Conservation (phyloP, 139 green algal species). For the Pseudopediastrum boryanum region DNA sequence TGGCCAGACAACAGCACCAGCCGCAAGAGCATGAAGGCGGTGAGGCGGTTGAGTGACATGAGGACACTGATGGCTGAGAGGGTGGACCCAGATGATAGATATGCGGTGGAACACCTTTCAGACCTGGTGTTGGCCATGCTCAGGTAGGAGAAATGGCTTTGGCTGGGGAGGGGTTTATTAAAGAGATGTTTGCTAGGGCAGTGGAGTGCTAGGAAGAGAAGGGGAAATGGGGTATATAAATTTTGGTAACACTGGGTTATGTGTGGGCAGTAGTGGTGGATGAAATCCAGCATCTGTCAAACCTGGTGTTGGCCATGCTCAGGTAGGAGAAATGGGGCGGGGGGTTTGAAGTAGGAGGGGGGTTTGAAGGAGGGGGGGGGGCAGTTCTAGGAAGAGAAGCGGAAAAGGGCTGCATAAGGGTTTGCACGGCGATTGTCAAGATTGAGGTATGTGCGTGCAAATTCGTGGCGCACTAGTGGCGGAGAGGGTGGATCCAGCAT, state of each 20-base stretch:
- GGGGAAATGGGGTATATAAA: background rate
- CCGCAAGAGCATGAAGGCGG: slow-evolving; percentile 79
- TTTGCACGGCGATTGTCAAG: no score
- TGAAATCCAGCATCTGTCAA: slow-evolving; percentile 17
- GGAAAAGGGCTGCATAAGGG: background rate
- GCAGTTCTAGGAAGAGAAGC: background rate
- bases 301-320: slow-evolving; percentile 16
- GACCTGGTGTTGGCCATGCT: slow-evolving; percentile 16
- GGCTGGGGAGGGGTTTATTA: background rate
- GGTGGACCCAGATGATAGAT: background rate
- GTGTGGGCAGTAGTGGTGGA: no score
- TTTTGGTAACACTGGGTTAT: background rate
- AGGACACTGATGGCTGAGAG: slow-evolving; percentile 2
- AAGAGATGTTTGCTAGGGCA: background rate
- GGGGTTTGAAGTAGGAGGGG: background rate
- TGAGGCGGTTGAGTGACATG: slow-evolving; percentile 46
- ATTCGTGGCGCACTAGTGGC: no score
- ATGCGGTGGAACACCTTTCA: slow-evolving; percentile 23
- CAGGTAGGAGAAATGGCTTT: background rate
- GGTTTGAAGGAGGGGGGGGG: background rate
- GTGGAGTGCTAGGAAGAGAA: background rate
- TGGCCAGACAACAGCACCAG: slow-evolving; percentile 79
- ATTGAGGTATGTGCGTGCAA: no score
- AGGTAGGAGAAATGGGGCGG: background rate
- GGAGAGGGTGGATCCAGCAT: no score